Base-by-base conservation (phyloP, 768 basidiomycete genomes). In the Lactifluus hygrophoroides region DNA sequence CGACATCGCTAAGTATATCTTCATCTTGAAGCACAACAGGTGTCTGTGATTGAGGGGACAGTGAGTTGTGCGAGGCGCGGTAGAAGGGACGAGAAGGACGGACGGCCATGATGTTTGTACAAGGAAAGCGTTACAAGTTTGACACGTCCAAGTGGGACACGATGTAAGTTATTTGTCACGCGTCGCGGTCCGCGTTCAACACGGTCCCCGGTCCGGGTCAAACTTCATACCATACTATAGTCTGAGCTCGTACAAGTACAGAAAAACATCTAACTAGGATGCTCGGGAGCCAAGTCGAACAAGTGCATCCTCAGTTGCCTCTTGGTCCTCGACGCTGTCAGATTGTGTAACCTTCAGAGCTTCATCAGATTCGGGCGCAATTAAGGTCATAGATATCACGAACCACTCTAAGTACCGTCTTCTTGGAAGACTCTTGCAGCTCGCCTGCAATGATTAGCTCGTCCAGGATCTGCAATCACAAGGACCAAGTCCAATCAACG, bases 391-490 rank as follows among this genome's bases (percentile, higher is more conserved):
- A 52, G 14, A 34, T 21, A 21, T 27, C 9, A 70, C 72, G 21
- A 61, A 83, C 81, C 69, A 83, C 82, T 49, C 81, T 78, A 17
- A 89, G 70, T 2, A 86, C 83, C 3, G 76, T 78, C 55, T 80
- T 80, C 75, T 87, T 93, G 19, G 89, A 93, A 0, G 93, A 86
- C 69, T 98, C 95, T 72, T 93, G 90, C 65, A 98, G 74, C 72
- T 98, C 95, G 43, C 95, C 95, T 13, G 90, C 86, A 30, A 96
- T 87, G 64, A 98, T 83, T 43, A 97, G 78, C 70, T 97, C 94
- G 67, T 98, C 95, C 37, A 98, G 74, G 58, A 97, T 83, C 87
- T 90, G 52, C 11, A 37, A 37, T 0, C 13, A 1, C 14, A 35
- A 57, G 23, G 32, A 25, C 5, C 55, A 56, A 19, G 21, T 37